phyloP scores from a whole-genome alignment of 306 rosid genomes.

The Betula pendula region DNA sequence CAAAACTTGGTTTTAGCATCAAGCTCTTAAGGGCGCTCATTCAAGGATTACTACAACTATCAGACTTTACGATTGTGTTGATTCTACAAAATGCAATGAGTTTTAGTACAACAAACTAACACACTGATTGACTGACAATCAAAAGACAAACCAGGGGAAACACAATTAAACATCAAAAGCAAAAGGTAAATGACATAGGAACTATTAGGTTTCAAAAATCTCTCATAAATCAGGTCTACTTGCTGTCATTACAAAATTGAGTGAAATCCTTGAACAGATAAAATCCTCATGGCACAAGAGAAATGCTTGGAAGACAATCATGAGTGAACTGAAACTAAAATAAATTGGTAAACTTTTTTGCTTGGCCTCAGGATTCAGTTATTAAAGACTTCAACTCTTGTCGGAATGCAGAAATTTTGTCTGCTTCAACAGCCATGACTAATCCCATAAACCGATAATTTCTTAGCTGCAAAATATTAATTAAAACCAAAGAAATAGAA shows the following conservation, averaged over 20 bases:
- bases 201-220: not conserved
- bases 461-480: conserved; percentile 47
- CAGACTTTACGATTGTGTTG: no score
- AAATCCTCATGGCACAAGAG: not conserved
- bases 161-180: no score
- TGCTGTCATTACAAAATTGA: not conserved
- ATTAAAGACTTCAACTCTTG: conserved; percentile 54
- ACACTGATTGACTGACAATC: not conserved
- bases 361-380: conserved; percentile 34
- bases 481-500: not conserved
- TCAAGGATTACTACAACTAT: no score
- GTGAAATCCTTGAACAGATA: not conserved
- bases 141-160: no score
- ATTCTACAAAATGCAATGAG: no score
- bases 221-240: not conserved
- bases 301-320: not conserved
- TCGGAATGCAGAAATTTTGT: conserved; percentile 54
- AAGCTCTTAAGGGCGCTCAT: no score
- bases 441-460: conserved; percentile 57
- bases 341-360: conserved; percentile 19
- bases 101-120: no score
- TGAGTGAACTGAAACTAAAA: not conserved
- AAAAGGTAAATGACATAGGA: no score
- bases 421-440: conserved; percentile 63
- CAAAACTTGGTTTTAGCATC: no score